These are phyloP conservation scores for Sutorius australiensis DNA, from an alignment of 768 basidiomycete genomes.

Conservation along the genomic window DNA sequence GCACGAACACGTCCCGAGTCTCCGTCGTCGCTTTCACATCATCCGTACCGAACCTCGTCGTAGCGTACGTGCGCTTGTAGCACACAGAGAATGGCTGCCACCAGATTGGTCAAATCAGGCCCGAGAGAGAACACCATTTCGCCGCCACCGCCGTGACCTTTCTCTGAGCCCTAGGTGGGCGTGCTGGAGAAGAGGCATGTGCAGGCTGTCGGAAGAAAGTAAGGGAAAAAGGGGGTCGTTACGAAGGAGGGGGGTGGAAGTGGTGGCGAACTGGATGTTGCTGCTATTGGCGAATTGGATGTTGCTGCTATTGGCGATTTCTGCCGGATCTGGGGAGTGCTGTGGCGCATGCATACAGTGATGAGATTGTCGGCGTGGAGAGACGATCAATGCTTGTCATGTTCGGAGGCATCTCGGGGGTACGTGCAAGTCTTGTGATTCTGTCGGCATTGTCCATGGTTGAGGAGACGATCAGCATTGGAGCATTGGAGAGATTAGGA, in stretches of 20 bases:
- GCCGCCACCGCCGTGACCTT: conserved; percentile 7
- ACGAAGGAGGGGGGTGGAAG: background rate
- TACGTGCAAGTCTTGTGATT: conserved; percentile 1
- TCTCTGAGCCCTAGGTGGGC: conserved; percentile 17
- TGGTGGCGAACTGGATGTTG: background rate
- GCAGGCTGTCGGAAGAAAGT: conserved; percentile 1
- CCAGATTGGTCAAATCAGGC: background rate
- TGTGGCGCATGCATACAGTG: background rate
- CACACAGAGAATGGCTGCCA: background rate
- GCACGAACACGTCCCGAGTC: background rate
- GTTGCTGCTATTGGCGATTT: background rate
- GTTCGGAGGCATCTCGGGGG: background rate
- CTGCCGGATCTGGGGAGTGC: background rate
- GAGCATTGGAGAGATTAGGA: background rate
- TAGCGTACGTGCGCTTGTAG: background rate
- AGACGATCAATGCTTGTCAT: background rate
- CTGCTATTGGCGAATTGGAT: background rate
- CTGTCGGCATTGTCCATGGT: background rate
- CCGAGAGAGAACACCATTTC: background rate
- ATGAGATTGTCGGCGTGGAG: background rate
- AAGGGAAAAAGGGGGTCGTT: background rate
- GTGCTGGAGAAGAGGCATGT: conserved; percentile 13
- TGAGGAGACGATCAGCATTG: background rate
- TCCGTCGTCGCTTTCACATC: background rate
- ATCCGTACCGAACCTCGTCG: background rate